Conservation (phyloP, 208 protist species). For the Wallacemonas sp. region DNA sequence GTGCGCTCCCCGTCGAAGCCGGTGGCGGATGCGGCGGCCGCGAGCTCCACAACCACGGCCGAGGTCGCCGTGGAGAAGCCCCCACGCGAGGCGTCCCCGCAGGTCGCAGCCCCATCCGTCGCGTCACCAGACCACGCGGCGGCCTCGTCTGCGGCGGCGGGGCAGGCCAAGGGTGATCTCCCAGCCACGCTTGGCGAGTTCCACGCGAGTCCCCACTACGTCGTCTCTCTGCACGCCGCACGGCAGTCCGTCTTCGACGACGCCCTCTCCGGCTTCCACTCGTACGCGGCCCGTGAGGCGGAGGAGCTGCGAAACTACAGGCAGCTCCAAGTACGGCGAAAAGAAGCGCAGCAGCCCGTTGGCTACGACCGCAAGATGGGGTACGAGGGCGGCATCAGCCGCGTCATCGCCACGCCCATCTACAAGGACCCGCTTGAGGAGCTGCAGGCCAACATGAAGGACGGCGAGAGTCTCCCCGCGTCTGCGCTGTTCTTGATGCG, state of each 20-base stretch:
- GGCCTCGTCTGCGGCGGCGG: background rate
- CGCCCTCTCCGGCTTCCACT: constrained; percentile 51
- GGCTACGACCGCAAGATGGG: constrained; percentile 10
- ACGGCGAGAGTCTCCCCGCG: constrained; percentile 17
- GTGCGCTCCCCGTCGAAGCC: no score
- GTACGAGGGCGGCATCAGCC: background rate
- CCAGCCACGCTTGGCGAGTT: constrained; percentile 53
- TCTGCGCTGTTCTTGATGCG: constrained; percentile 45
- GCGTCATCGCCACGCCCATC: constrained; percentile 2
- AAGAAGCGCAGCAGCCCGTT: background rate
- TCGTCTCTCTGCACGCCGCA: constrained; percentile 36
- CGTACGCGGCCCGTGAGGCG: constrained; percentile 38
- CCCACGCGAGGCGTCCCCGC: background rate
- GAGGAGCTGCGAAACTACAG: constrained; percentile 25
- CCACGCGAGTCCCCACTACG: constrained; percentile 36
- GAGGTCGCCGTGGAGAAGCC: background rate
- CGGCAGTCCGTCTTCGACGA: constrained; percentile 49
- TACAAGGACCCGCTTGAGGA: constrained; percentile 9
- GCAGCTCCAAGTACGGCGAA: constrained; percentile 1
- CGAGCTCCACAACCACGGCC: no score
- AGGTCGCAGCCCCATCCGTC: background rate
- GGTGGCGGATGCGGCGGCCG: no score
- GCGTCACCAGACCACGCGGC: background rate
- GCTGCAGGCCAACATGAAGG: constrained; percentile 10
- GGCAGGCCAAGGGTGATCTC: constrained; percentile 21